A percentile compares a stretch with the other conserved stretches of the same genome.
These are phyloP conservation scores for Suhomyces maxii DNA, from an alignment of 1,139 yeast genomes.

Conservation along the genomic window DNA sequence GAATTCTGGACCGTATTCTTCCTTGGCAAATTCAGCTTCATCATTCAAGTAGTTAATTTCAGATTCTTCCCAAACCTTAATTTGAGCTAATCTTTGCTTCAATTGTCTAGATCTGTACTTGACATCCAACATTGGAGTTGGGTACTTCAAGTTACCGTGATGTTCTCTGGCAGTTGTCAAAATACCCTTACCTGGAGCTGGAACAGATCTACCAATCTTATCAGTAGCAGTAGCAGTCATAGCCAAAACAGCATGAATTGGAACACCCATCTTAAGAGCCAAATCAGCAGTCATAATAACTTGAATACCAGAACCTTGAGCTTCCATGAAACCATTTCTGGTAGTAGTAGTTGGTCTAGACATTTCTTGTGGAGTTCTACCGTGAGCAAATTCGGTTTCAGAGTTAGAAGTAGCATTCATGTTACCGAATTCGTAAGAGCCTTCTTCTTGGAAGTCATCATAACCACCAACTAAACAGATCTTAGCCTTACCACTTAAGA, in stretches of 20 bases:
- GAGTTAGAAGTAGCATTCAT: conserved; percentile 98
- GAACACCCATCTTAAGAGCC: conserved; percentile 98
- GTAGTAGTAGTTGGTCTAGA: conserved; percentile 97
- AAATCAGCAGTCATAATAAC: conserved; percentile 92
- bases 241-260: conserved; percentile 93
- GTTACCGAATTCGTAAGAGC: conserved; percentile 95
- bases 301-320: conserved; percentile 99
- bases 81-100: conserved; percentile 72
- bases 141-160: conserved; percentile 78
- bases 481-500: conserved; percentile 90
- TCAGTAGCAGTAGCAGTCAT: conserved; percentile 96
- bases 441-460: conserved; percentile 99
- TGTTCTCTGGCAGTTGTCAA: conserved; percentile 96
- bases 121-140: conserved; percentile 80
- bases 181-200: conserved; percentile 99
- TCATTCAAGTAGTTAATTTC: conserved; percentile 61
- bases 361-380: conserved; percentile 98
- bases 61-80: conserved; percentile 79
- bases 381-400: conserved; percentile 81
- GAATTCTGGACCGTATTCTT: conserved; percentile 62
- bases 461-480: conserved; percentile 97
- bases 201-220: conserved; percentile 97
- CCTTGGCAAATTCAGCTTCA: conserved; percentile 58
- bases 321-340: conserved; percentile 98
- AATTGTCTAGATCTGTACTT: conserved; percentile 94